Conservation (phyloP, 192 early-diverging fungal species). For the Spizellomyces sp. region DNA sequence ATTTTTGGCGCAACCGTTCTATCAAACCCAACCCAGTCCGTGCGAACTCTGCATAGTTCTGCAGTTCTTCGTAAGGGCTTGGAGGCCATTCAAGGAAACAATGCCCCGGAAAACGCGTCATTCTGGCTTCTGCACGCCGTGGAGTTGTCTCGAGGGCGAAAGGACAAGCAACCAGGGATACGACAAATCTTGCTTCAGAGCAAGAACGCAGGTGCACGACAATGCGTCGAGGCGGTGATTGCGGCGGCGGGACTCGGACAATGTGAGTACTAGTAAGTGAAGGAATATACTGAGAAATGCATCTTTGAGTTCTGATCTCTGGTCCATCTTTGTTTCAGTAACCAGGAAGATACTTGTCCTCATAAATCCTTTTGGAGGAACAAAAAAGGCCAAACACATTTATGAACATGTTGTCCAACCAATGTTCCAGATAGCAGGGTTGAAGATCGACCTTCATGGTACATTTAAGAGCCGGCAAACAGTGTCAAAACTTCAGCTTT, state of each 20-base stretch:
- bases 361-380: conserved; percentile 77
- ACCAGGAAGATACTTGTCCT: conserved; percentile 50
- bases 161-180: conserved; percentile 15
- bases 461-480: neutral
- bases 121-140: conserved; percentile 26
- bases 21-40: neutral
- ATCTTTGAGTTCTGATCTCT: neutral
- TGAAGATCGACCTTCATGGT: conserved; percentile 36
- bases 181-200: conserved; percentile 26
- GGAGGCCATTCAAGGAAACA: neutral
- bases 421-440: conserved; percentile 64
- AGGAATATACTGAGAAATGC: no score
- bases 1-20: conserved; percentile 22
- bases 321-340: conserved; percentile 1
- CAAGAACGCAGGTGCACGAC: conserved; percentile 6
- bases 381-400: conserved; percentile 60
- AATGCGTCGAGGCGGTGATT: conserved; percentile 17
- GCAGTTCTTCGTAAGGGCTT: conserved; percentile 3
- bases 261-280: conserved; percentile 1
- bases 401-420: conserved; percentile 60
- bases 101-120: neutral
- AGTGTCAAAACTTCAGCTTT: neutral
- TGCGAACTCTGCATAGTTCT: conserved; percentile 10
- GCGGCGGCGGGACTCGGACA: neutral
- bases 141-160: conserved; percentile 1